Evolutionary conservation across 768 basidiomycete species (phyloP), one percentile per base, ranked within the genome.

Genomic region (Gymnopilus dilepis): DNA sequence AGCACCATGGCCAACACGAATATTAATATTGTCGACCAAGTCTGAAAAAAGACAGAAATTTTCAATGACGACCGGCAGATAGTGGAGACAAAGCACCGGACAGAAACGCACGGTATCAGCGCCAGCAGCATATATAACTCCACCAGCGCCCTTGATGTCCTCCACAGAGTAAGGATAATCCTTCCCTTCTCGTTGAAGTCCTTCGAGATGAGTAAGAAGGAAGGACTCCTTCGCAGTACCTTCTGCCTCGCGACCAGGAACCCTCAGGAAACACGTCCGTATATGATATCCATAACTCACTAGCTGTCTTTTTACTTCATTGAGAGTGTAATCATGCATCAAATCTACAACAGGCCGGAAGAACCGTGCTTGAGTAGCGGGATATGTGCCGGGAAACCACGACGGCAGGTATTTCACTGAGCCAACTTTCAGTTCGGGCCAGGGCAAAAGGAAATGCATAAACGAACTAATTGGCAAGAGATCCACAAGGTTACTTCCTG

Each of bases 261-360:
- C n/a, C n/a, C n/a, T n/a, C n/a, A n/a, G n/a, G n/a, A n/a, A n/a
- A n/a, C n/a, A n/a, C n/a, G n/a, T n/a, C n/a, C n/a, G n/a, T n/a
- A n/a, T n/a, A n/a, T n/a, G n/a, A n/a, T n/a, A n/a, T n/a, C n/a
- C n/a, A n/a, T n/a, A n/a, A 59, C 69, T 21, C 57, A 86, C 86
- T 74, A 86, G 80, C 67, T 87, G 82, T 60, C 84, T 79, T 67
- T 84, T 83, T 50, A 84, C 84, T 52, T 80, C 82, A 37, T 78
- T 75, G 67, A 81, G 77, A 7, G 86, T 85, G 59, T 73, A 75
- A 19, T 82, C 77, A 31, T 84, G 82, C 80, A 84, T 77, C 40
- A 84, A 76, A 26, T 72, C 65, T 24, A 87, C 74, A 9, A 33
- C n/a, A 1, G 28, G 31, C 21, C 30, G 6, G 3, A 7, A 34